Conservation (phyloP, 1,284 basidiomycete species). For the Boletellus deceptivus region DNA sequence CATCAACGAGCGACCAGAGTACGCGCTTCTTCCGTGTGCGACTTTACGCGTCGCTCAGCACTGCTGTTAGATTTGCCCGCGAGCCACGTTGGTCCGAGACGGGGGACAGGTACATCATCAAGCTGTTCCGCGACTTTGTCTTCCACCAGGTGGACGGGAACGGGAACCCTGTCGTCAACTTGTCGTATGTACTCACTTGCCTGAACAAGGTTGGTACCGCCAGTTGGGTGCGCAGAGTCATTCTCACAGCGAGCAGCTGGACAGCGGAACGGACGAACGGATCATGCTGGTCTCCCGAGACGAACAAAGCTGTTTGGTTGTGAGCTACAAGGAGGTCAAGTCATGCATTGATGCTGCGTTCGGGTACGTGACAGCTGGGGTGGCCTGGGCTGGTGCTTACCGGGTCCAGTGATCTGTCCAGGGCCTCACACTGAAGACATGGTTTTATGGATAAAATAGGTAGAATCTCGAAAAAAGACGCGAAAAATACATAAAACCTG, state of each 20-base stretch:
- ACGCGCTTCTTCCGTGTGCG: constrained; percentile 31
- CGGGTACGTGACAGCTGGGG: constrained; percentile 21
- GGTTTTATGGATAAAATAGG: constrained; percentile 42
- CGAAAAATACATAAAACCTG: constrained; percentile 48
- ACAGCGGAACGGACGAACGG: constrained; percentile 89
- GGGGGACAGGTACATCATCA: constrained; percentile 96
- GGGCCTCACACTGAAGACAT: constrained; percentile 19
- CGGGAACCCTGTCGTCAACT: constrained; percentile 86
- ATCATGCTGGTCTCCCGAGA: constrained; percentile 94
- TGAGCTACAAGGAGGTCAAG: constrained; percentile 93
- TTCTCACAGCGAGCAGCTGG: constrained; percentile 55
- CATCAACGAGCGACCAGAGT: constrained; percentile 98
- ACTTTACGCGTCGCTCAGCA: constrained; percentile 1
- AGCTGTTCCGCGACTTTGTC: constrained; percentile 97
- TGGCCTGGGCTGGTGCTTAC: not conserved
- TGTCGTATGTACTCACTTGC: constrained; percentile 87
- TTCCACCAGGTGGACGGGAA: constrained; percentile 96
- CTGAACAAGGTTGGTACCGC: constrained; percentile 76
- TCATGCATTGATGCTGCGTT: constrained; percentile 83
- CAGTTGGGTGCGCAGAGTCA: not conserved
- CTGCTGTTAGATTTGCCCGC: constrained; percentile 76
- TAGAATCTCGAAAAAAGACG: constrained; percentile 61
- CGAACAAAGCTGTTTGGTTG: constrained; percentile 95
- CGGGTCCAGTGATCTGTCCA: constrained; percentile 29
- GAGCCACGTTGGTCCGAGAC: constrained; percentile 98